phyloP scores from a whole-genome alignment of 768 basidiomycete species.

The Mycena sanguinolenta region DNA sequence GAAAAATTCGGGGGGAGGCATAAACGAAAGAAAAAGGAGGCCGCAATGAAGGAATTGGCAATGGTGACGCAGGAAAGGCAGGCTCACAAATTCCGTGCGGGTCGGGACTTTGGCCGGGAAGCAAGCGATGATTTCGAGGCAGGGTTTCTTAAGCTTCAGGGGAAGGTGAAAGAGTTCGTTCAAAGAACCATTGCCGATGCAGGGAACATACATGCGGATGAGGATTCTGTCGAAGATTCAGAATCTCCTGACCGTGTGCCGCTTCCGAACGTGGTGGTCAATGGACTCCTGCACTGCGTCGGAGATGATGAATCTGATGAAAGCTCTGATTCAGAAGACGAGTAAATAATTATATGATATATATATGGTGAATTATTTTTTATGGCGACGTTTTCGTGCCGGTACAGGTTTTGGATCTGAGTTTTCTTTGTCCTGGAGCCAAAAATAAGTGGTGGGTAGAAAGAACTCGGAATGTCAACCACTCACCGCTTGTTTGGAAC shows the following conservation, averaged over 20 bases:
- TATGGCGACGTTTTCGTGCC: too few relatives aligned
- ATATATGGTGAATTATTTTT: too few relatives aligned
- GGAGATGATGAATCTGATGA: not conserved
- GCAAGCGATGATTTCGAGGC: constrained; percentile 11
- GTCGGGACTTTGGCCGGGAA: not conserved
- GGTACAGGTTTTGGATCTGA: not conserved
- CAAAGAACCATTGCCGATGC: constrained; percentile 9
- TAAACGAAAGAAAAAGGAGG: constrained; percentile 11
- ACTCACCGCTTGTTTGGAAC: not conserved
- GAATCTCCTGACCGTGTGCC: not conserved
- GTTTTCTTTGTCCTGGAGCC: constrained; percentile 6
- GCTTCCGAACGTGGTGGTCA: constrained; percentile 2
- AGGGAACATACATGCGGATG: constrained; percentile 4
- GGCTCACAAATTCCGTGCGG: constrained; percentile 15
- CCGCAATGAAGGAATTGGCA: constrained; percentile 14
- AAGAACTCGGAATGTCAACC: too few relatives aligned
- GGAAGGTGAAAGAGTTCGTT: constrained; percentile 9
- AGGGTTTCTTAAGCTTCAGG: constrained; percentile 7
- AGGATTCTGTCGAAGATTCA: not conserved
- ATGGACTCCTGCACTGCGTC: constrained; percentile 2
- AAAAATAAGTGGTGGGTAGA: too few relatives aligned
- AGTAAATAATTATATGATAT: too few relatives aligned
- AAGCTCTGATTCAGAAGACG: constrained; percentile 9
- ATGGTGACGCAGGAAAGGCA: constrained; percentile 4
- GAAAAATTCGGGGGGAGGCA: constrained; percentile 5